phyloP scores from a whole-genome alignment of 176 grass and related monocot genomes.

The Cymbopogon citratus region DNA sequence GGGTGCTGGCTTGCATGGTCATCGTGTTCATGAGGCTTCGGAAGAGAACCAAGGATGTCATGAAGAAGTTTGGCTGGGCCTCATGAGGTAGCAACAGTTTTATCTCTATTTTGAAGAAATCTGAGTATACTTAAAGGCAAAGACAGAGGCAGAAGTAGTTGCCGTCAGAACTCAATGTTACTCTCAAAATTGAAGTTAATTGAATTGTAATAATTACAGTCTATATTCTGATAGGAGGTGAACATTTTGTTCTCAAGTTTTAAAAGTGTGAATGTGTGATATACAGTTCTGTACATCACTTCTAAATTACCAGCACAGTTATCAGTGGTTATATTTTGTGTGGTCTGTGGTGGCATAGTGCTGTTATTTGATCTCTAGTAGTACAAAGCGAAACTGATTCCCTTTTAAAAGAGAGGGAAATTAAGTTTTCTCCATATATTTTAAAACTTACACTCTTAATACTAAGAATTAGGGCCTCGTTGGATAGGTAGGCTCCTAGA shows the following conservation, averaged over 20 bases:
- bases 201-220: constrained; percentile 1
- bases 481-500: not conserved
- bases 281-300: not conserved
- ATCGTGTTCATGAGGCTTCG: constrained; percentile 69
- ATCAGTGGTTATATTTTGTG: not conserved
- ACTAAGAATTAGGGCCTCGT: not conserved
- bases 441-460: not conserved
- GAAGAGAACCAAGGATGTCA: constrained; percentile 78
- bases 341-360: not conserved
- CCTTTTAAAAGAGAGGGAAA: not conserved
- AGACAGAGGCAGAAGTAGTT: not conserved
- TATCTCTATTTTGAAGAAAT: not conserved
- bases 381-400: not conserved
- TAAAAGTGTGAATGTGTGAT: not conserved
- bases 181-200: not conserved
- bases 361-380: not conserved
- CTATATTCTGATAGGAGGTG: not conserved
- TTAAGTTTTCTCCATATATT: not conserved
- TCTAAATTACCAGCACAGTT: not conserved
- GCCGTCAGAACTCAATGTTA: not conserved
- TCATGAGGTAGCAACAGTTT: constrained; percentile 24
- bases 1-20: constrained; percentile 78
- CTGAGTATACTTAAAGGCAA: not conserved
- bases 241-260: not conserved
- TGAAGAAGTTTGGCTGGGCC: constrained; percentile 81